A percentile compares a stretch with the other conserved stretches of the same genome.
These are phyloP conservation scores for Aspergillus pseudoglaucus DNA, from an alignment of 2,329 filamentous ascomycete species.

Conservation along the genomic window DNA sequence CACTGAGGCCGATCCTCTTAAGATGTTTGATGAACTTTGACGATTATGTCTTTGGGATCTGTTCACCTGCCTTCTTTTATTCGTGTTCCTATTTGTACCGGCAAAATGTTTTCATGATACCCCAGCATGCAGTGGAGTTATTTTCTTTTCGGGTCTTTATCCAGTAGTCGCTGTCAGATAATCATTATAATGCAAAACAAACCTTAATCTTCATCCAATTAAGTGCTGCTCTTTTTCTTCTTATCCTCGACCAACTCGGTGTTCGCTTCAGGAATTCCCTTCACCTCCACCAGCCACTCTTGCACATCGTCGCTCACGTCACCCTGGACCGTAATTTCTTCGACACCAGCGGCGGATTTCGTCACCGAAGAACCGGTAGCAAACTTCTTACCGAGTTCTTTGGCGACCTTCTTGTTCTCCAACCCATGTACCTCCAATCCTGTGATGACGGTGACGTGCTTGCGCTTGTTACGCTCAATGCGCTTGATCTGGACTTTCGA, in stretches of 20 bases:
- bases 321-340: slow-evolving; percentile 97
- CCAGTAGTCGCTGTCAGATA: background rate
- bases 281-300: slow-evolving; percentile 84
- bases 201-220: slow-evolving; percentile 1
- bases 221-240: slow-evolving; percentile 66
- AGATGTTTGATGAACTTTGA: slow-evolving; percentile 27
- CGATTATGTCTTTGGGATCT: slow-evolving; percentile 4
- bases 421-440: slow-evolving; percentile 86
- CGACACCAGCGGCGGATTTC: slow-evolving; percentile 74
- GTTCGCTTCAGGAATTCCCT: slow-evolving; percentile 84
- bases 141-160: background rate
- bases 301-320: slow-evolving; percentile 92
- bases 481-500: slow-evolving; percentile 88
- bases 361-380: slow-evolving; percentile 90
- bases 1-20: slow-evolving; percentile 19
- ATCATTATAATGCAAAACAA: slow-evolving; percentile 5
- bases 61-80: slow-evolving; percentile 5
- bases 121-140: slow-evolving; percentile 6
- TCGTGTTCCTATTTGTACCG: slow-evolving; percentile 8
- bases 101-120: slow-evolving; percentile 20
- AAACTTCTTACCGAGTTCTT: slow-evolving; percentile 98
- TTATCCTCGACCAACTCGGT: slow-evolving; percentile 93
- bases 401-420: slow-evolving; percentile 90
- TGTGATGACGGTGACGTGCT: slow-evolving; percentile 87
- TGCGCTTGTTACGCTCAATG: slow-evolving; percentile 96